Conservation (phyloP, 108 stramenopile species). For the Skeletonema potamos region DNA sequence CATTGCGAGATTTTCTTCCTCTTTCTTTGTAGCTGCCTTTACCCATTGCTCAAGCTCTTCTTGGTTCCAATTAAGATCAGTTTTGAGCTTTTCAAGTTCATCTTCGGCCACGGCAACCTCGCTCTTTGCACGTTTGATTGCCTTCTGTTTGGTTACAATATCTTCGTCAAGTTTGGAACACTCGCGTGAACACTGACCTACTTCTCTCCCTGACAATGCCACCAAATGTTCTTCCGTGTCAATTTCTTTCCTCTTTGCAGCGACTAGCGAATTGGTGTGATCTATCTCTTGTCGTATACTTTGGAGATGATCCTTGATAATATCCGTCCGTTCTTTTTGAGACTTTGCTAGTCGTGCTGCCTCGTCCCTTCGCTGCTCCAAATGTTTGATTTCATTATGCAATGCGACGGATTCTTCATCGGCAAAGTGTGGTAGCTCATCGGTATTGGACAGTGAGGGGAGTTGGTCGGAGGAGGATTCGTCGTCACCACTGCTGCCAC, state of each 20-base stretch:
- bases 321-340: conserved; percentile 60
- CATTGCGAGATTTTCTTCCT: conserved; percentile 77
- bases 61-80: conserved; percentile 89
- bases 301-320: conserved; percentile 85
- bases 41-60: conserved; percentile 93
- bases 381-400: conserved; percentile 37
- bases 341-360: conserved; percentile 19
- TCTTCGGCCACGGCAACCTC: conserved; percentile 68
- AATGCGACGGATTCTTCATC: conserved; percentile 43
- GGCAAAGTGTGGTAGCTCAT: conserved; percentile 39
- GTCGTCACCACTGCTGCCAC: not conserved
- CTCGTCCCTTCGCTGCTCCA: conserved; percentile 37
- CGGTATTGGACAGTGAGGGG: not conserved
- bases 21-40: conserved; percentile 83
- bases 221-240: conserved; percentile 76
- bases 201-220: conserved; percentile 62
- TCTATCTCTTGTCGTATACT: conserved; percentile 81
- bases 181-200: conserved; percentile 51
- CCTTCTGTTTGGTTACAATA: conserved; percentile 29
- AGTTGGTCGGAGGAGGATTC: not conserved
- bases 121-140: conserved; percentile 53
- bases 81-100: conserved; percentile 73
- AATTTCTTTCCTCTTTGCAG: conserved; percentile 76
- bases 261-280: conserved; percentile 76
- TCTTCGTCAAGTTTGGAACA: conserved; percentile 20